Conservation (phyloP, 2,329 filamentous ascomycete species). For the Claviceps sp. region DNA sequence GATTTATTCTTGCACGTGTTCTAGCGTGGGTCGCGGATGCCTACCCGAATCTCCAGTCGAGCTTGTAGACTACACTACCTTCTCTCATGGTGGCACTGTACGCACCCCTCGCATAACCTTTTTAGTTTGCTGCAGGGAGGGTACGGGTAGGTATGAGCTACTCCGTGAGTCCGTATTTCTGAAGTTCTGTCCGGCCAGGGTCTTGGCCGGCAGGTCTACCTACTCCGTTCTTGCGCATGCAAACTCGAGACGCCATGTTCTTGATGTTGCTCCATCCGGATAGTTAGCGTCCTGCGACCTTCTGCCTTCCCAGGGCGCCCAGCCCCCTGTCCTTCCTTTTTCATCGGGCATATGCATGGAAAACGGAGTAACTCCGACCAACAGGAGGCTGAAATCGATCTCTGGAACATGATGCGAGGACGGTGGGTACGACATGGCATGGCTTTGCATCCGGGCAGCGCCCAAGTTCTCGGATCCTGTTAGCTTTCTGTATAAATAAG, state of each 20-base stretch:
- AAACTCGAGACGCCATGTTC: neutral
- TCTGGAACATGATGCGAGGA: neutral
- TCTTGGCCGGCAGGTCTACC: neutral
- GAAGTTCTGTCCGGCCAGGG: neutral
- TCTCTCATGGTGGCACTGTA: neutral
- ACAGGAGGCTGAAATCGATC: neutral
- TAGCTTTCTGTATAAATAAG: slow-evolving; percentile 1
- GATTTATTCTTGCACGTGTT: too few species aligned
- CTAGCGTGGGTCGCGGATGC: too few species aligned
- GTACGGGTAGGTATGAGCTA: neutral
- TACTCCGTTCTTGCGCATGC: neutral
- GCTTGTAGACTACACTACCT: neutral
- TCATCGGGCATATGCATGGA: neutral
- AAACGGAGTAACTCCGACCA: neutral
- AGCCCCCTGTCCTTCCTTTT: neutral
- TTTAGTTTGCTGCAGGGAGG: neutral
- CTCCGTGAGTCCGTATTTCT: too few species aligned
- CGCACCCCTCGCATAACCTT: neutral
- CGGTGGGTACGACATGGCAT: neutral
- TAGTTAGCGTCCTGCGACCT: neutral
- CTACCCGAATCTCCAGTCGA: too few species aligned
- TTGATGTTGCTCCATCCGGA: neutral
- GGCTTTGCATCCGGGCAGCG: neutral
- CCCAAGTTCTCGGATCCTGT: neutral
- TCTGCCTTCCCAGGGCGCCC: neutral